Conservation (phyloP, 768 basidiomycete species). For the Boletus coccyginus region DNA sequence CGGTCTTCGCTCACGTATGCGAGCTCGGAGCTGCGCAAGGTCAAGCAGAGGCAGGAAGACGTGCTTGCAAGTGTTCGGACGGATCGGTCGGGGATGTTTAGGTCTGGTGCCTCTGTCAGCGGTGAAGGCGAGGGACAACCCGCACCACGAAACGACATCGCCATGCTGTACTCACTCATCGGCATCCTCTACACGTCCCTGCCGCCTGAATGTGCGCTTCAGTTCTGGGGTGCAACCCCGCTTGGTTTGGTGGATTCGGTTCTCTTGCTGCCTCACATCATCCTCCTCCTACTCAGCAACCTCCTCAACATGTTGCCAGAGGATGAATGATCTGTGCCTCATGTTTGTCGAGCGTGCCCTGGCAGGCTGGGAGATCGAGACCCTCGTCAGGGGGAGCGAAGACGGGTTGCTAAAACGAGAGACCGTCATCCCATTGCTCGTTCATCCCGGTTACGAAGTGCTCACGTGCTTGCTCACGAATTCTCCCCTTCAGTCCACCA, state of each 20-base stretch:
- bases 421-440: conserved; percentile 51
- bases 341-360: conserved; percentile 83
- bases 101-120: conserved; percentile 44
- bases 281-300: conserved; percentile 36
- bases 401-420: conserved; percentile 52
- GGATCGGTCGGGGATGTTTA: conserved; percentile 54
- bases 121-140: conserved; percentile 40
- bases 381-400: conserved; percentile 59
- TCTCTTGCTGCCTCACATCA: conserved; percentile 25
- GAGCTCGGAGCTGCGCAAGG: conserved; percentile 77
- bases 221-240: conserved; percentile 79
- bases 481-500: conserved; percentile 64
- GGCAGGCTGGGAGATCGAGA: conserved; percentile 78
- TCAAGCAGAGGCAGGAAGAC: conserved; percentile 90
- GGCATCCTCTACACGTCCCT: conserved; percentile 76
- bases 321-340: conserved; percentile 80
- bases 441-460: conserved; percentile 87
- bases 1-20: conserved; percentile 72
- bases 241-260: conserved; percentile 32
- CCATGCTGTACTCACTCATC: conserved; percentile 79
- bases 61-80: conserved; percentile 64
- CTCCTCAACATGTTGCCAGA: conserved; percentile 42
- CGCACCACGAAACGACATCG: conserved; percentile 77
- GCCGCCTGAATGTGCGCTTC: conserved; percentile 72
- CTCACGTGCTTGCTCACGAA: conserved; percentile 75